These are phyloP conservation scores for Fusarium brachygibbosum DNA, from an alignment of 2,329 filamentous ascomycete species.

Conservation along the genomic window DNA sequence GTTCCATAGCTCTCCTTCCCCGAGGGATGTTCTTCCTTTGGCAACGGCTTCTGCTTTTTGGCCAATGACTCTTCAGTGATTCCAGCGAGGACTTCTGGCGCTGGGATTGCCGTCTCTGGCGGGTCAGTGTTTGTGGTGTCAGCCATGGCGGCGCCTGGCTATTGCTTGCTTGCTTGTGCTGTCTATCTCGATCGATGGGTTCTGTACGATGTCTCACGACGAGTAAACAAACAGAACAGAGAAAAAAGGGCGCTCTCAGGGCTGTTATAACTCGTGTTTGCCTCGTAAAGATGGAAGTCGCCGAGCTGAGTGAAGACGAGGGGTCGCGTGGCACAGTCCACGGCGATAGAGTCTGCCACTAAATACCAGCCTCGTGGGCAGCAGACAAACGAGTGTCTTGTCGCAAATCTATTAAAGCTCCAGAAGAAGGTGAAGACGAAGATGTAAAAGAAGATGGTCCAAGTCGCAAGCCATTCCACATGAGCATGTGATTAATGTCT, in stretches of 20 bases:
- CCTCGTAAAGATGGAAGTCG: slow-evolving; percentile 4
- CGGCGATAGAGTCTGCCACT: slow-evolving; percentile 13
- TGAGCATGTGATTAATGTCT: slow-evolving; percentile 45
- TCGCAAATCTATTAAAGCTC: slow-evolving; percentile 14
- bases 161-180: neutral
- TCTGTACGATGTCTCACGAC: slow-evolving; percentile 11
- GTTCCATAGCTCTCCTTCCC: slow-evolving; percentile 67
- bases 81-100: slow-evolving; percentile 50
- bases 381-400: neutral
- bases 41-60: slow-evolving; percentile 9
- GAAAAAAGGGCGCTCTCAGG: slow-evolving; percentile 1
- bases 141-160: slow-evolving; percentile 45
- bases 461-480: slow-evolving; percentile 16
- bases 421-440: slow-evolving; percentile 17
- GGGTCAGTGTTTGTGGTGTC: slow-evolving; percentile 40
- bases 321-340: slow-evolving; percentile 41
- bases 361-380: slow-evolving; percentile 35
- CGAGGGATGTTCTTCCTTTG: slow-evolving; percentile 61
- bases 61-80: slow-evolving; percentile 38
- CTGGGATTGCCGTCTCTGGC: slow-evolving; percentile 48
- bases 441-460: slow-evolving; percentile 14
- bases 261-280: slow-evolving; percentile 37
- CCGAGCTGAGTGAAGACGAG: slow-evolving; percentile 28
- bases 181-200: slow-evolving; percentile 9
- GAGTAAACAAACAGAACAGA: slow-evolving; percentile 1